Evolutionary conservation across 345 rosid species (phyloP).

Genomic region (Noccaea caerulescens): DNA sequence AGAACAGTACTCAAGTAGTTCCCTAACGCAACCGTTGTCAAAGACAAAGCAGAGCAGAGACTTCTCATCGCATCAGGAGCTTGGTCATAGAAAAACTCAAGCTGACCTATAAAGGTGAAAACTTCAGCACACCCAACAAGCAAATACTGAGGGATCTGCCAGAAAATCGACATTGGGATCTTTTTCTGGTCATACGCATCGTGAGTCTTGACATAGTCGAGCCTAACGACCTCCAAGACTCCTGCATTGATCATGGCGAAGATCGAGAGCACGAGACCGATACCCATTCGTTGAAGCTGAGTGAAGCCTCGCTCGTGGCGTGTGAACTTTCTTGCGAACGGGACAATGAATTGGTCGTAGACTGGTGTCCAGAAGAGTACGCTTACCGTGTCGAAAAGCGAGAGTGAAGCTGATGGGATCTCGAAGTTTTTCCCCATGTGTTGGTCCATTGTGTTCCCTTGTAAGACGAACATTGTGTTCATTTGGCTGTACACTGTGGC

Average conservation of each 20-base stretch:
- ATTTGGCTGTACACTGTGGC: conserved; percentile 86
- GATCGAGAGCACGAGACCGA: conserved; percentile 81
- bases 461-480: conserved; percentile 91
- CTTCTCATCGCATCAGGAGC: conserved; percentile 65
- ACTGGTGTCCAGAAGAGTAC: conserved; percentile 90
- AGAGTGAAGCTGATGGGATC: conserved; percentile 94
- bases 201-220: conserved; percentile 58
- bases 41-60: conserved; percentile 54
- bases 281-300: conserved; percentile 94
- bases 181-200: conserved; percentile 62
- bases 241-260: conserved; percentile 78
- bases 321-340: conserved; percentile 69
- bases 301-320: conserved; percentile 88
- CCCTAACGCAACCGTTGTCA: conserved; percentile 53
- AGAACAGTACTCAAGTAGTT: conserved; percentile 54
- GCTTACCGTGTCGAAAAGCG: conserved; percentile 80
- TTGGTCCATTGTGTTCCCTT: conserved; percentile 91
- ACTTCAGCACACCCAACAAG: conserved; percentile 59
- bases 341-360: conserved; percentile 73
- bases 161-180: conserved; percentile 83
- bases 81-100: conserved; percentile 56
- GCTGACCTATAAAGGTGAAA: conserved; percentile 54
- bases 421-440: conserved; percentile 74
- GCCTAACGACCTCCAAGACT: conserved; percentile 67
- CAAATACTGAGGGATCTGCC: conserved; percentile 73